Evolutionary conservation across 2,329 filamentous ascomycete genomes (phyloP), one percentile per base, ranked within the genome.

Genomic region (Huntiella savannae): DNA sequence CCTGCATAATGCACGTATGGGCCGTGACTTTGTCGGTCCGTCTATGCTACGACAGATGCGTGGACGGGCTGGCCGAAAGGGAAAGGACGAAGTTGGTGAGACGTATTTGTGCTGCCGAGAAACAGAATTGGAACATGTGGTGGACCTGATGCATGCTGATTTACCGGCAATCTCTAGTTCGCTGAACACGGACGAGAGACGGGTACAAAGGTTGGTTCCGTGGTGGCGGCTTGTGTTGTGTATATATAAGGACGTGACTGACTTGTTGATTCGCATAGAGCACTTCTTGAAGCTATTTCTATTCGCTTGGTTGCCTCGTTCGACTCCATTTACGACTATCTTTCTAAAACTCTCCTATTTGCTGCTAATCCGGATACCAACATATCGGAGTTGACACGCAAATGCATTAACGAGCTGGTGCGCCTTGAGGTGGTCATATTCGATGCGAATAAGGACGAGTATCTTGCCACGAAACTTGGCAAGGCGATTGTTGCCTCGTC

Each of bases 1-100:
- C 49, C 67, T 83, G 19, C 80, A 84, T 56, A 79, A 75, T 51
- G 80, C 78, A 28, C 70, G 77, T 36, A 85, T 86, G 79, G 82
- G 82, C 0, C 69, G 77, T 45, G 79, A 85, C 40, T 64, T 85
- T 41, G 73, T 86, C n/a, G 81, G 79, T 0, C 81, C 82, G 10
- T 76, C 81, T 3, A 82, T 87, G 77, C 65, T 87, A 59, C 73
- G 80, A 42, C 82, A 87, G 60, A 87, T 86, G 82, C 73, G 80
- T 55, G 82, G 82, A 2, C 70, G 82, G 50, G 82, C 82, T 15
- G 82, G 82, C 5, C 71, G 82, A 46, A 85, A 85, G 59, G 82
- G 82, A 42, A 86, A 84, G 55, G 79, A 83, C 47, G 78, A 82
- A 43, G 64, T 82, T 40, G 82, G 82, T 2, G 82, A 86, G 61